Base-by-base conservation (phyloP, 2,329 filamentous ascomycete species). In the Achaetomium macrosporum region DNA sequence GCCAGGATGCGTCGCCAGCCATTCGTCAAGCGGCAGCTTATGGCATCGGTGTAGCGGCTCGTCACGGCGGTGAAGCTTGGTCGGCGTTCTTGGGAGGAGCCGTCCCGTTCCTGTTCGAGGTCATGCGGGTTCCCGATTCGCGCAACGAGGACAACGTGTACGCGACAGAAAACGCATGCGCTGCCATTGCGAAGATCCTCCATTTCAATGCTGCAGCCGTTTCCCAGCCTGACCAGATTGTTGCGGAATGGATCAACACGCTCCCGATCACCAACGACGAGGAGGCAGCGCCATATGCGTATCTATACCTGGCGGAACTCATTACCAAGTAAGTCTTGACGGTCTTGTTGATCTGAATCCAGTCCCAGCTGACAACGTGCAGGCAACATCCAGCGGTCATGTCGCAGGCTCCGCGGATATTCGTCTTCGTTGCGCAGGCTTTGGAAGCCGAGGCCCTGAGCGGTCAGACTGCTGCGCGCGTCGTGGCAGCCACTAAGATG, bases 11-110 rank as follows among this genome's bases (percentile, higher is more conserved):
- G 29, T 89, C 91, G 31, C 87, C 93, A 12, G 90, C 92, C 16
- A 97, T 97, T 66, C 83, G 93, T 51, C 93, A 99, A 76, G 93
- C 93, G 29, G 92, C 93, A 15, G 89, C 91, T 8, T 99, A 99
- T 67, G 93, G 93, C 57, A 90, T 96, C 45, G 93, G 93, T 65
- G 90, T 97, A 49, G 93, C 92, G 39, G 93, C 93, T 3, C 91
- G 96, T 68, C 90, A 90, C 64, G 92, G 93, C 56, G 93, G 93
- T 19, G 78, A 83, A 17, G 77, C 86, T 9, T 99, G 92, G 90
- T 83, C 89, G 37, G 85, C 90, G 51, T 99, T 97, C 69, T 80
- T 93, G 5, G 87, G 86, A 16, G 85, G 84, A 29, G 85, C 88
- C 43, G 74, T 97, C 48, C 87, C 88, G 11, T 84, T 83, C 59